phyloP scores from a whole-genome alignment of 148 eudicot species.

The Rhododendron griersonianum region DNA sequence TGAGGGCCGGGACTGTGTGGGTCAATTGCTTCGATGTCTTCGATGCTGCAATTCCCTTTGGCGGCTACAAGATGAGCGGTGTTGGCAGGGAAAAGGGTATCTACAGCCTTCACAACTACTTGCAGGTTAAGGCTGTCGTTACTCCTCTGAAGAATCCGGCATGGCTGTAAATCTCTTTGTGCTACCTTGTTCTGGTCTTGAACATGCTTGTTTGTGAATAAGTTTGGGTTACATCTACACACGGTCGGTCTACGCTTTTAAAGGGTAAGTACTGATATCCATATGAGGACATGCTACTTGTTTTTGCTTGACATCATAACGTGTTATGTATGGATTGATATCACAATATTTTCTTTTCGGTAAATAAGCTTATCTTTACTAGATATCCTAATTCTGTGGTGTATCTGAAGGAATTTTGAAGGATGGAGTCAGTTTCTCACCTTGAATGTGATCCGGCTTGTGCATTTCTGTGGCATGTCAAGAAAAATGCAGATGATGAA shows the following conservation, averaged over 20 bases:
- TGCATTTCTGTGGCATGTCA: not conserved
- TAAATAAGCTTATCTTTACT: not conserved
- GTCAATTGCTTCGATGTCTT: constrained; percentile 86
- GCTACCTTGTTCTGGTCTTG: not conserved
- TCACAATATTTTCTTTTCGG: not conserved
- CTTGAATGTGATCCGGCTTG: not conserved
- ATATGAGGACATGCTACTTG: not conserved
- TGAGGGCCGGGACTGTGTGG: constrained; percentile 87
- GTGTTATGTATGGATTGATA: not conserved
- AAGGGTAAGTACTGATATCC: not conserved
- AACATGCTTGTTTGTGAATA: constrained; percentile 4
- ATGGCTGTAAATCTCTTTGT: constrained; percentile 46
- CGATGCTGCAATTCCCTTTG: constrained; percentile 91
- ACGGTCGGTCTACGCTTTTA: not conserved
- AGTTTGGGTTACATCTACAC: not conserved
- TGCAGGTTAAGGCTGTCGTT: constrained; percentile 88
- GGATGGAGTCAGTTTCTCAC: not conserved
- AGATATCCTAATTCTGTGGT: not conserved
- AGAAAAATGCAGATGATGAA: not conserved
- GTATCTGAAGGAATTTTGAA: not conserved
- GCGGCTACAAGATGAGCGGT: constrained; percentile 96
- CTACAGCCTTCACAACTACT: constrained; percentile 72
- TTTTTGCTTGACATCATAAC: not conserved
- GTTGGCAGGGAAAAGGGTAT: constrained; percentile 88
- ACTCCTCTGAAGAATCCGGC: constrained; percentile 76